These are phyloP conservation scores for Pseudopyrenochaeta lycopersici DNA, from an alignment of 2,329 filamentous ascomycete genomes.

Conservation along the genomic window DNA sequence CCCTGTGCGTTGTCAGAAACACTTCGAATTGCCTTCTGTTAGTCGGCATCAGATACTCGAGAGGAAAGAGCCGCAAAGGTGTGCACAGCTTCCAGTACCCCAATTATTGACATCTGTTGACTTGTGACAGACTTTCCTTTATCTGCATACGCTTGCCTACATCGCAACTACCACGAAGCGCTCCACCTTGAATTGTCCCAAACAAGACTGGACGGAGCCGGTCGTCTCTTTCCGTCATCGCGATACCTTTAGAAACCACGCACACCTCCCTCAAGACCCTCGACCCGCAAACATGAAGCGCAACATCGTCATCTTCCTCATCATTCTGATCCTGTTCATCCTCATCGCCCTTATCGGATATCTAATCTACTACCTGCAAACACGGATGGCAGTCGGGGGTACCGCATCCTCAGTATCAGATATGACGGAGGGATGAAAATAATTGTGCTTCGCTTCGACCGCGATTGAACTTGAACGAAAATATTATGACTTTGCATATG, in stretches of 20 bases:
- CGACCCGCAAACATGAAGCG: slow-evolving; percentile 54
- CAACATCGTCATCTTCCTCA: slow-evolving; percentile 63
- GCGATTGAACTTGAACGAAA: not conserved
- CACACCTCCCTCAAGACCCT: not conserved
- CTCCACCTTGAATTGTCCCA: not conserved
- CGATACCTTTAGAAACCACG: too few relatives aligned
- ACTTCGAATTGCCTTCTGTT: not conserved
- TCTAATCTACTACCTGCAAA: slow-evolving; percentile 60
- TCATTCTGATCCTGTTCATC: slow-evolving; percentile 63
- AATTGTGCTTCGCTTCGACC: not conserved
- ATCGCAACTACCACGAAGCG: not conserved
- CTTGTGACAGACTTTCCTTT: too few relatives aligned
- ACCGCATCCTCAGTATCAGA: slow-evolving; percentile 41
- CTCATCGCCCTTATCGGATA: slow-evolving; percentile 60
- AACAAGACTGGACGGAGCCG: too few relatives aligned
- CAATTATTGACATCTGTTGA: too few relatives aligned
- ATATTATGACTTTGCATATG: not conserved
- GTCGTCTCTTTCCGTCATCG: too few relatives aligned
- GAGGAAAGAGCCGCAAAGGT: not conserved
- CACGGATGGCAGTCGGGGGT: slow-evolving; percentile 51
- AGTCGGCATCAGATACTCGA: not conserved
- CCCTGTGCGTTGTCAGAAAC: slow-evolving; percentile 11
- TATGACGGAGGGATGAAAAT: slow-evolving; percentile 31
- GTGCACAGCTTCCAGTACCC: not conserved
- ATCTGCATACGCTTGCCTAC: too few relatives aligned